phyloP scores from a whole-genome alignment of 768 basidiomycete species.

The Macrolepiota fuliginosa region DNA sequence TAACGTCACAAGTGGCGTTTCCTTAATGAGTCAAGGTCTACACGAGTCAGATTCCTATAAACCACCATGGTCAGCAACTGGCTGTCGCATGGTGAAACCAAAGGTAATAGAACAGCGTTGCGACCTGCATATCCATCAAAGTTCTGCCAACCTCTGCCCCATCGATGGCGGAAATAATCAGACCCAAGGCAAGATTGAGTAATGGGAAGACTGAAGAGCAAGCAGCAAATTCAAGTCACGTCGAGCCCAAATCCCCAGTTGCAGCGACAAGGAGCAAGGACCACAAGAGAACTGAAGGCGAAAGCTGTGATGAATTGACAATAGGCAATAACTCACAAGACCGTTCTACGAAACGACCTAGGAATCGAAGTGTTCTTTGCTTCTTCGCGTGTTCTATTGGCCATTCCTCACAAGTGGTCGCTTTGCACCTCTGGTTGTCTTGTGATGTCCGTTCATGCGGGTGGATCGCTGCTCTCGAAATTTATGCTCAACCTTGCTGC shows the following conservation, averaged over 20 bases:
- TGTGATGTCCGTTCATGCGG: too few species aligned
- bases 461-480: too few species aligned
- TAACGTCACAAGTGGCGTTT: not conserved
- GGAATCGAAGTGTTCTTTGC: not conserved
- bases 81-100: not conserved
- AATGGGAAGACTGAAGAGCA: not conserved
- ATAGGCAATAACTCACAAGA: not conserved
- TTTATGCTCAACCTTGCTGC: not conserved
- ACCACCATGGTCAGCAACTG: slow-evolving; percentile 5
- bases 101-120: not conserved
- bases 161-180: not conserved
- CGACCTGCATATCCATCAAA: not conserved
- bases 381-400: too few species aligned
- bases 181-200: not conserved
- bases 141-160: not conserved
- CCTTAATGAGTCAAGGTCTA: not conserved
- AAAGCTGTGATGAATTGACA: not conserved
- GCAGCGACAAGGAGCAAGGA: not conserved
- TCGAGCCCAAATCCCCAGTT: not conserved
- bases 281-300: not conserved
- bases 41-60: slow-evolving; percentile 9
- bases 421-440: too few species aligned
- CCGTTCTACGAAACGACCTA: not conserved
- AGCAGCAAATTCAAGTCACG: not conserved
- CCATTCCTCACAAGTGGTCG: too few species aligned